A percentile compares a stretch with the other conserved stretches of the same genome.
Conservation (phyloP, 2,329 filamentous ascomycete genomes). For the Aspergillus cejpii region DNA sequence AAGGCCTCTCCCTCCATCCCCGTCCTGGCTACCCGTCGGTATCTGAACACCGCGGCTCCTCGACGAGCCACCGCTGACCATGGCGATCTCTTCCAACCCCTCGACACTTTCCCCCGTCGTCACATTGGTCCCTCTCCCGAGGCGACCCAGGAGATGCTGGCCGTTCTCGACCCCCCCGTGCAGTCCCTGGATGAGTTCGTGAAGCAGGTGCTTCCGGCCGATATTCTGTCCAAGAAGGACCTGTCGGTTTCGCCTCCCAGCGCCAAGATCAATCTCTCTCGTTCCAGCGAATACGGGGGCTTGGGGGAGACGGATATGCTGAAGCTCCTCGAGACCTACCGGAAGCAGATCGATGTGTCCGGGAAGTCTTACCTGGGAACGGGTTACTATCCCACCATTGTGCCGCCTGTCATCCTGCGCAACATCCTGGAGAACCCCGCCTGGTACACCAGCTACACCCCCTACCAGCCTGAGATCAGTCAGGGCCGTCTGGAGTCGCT, state of each 20-base stretch:
- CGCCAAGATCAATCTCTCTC: constrained; percentile 37
- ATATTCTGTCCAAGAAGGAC: constrained; percentile 64
- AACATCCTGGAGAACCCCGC: constrained; percentile 89
- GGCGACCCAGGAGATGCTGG: constrained; percentile 70
- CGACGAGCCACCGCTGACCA: constrained; percentile 65
- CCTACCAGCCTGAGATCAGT: constrained; percentile 95
- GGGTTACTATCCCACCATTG: constrained; percentile 82
- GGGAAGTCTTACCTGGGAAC: constrained; percentile 68
- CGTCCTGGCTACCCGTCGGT: constrained; percentile 26
- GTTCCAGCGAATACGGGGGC: constrained; percentile 35
- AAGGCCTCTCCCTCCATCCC: constrained; percentile 25
- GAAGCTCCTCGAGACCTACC: constrained; percentile 37
- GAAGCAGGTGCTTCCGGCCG: constrained; percentile 69
- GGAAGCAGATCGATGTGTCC: constrained; percentile 54
- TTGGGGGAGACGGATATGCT: constrained; percentile 45
- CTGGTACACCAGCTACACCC: constrained; percentile 98
- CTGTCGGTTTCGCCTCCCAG: constrained; percentile 52
- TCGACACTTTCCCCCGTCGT: constrained; percentile 63
- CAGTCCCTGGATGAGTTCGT: constrained; percentile 75
- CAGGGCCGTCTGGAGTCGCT: constrained; percentile 88
- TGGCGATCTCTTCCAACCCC: constrained; percentile 47
- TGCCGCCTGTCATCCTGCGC: constrained; percentile 83
- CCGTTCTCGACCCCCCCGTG: constrained; percentile 66
- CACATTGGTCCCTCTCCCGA: constrained; percentile 77
- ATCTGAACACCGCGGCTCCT: constrained; percentile 22